A percentile compares a stretch with the other conserved stretches of the same genome.
Evolutionary conservation across 768 basidiomycete genomes (phyloP).

Genomic region (Lactarius tabidus): DNA sequence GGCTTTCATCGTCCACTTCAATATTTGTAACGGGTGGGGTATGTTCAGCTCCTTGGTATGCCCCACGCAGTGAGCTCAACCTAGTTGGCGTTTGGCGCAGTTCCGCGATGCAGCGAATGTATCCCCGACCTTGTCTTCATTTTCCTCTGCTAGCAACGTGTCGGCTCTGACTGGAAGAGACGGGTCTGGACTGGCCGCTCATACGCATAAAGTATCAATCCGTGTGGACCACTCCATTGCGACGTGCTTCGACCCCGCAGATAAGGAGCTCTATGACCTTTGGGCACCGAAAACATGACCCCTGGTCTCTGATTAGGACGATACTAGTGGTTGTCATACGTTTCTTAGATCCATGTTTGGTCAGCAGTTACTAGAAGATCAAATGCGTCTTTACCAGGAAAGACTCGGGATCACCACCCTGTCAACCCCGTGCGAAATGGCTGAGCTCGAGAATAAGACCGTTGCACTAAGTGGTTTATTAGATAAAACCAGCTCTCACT

Average conservation of each 20-base stretch:
- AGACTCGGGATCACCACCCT: neutral
- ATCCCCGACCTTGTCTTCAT: conserved; percentile 20
- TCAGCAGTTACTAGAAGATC: neutral
- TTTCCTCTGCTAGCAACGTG: conserved; percentile 14
- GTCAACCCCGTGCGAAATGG: neutral
- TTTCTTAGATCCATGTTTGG: neutral
- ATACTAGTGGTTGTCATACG: neutral
- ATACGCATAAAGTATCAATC: conserved; percentile 42
- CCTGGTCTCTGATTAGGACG: neutral
- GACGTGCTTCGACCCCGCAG: conserved; percentile 71
- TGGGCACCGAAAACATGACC: conserved; percentile 53
- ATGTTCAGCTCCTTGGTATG: neutral
- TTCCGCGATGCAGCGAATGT: conserved; percentile 17
- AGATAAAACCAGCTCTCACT: too few species aligned
- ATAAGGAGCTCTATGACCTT: conserved; percentile 72
- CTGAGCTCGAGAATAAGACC: too few species aligned
- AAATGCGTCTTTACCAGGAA: neutral
- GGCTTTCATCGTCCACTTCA: conserved; percentile 5
- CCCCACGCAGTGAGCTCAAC: neutral
- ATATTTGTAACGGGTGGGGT: conserved; percentile 17
- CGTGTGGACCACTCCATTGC: conserved; percentile 62
- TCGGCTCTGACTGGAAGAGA: neutral
- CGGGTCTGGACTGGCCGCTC: conserved; percentile 20
- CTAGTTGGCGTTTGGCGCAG: neutral
- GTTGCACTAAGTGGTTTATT: too few species aligned